Evolutionary conservation across 805 yeast species (phyloP).

Genomic region (Candida sanyiensis): DNA sequence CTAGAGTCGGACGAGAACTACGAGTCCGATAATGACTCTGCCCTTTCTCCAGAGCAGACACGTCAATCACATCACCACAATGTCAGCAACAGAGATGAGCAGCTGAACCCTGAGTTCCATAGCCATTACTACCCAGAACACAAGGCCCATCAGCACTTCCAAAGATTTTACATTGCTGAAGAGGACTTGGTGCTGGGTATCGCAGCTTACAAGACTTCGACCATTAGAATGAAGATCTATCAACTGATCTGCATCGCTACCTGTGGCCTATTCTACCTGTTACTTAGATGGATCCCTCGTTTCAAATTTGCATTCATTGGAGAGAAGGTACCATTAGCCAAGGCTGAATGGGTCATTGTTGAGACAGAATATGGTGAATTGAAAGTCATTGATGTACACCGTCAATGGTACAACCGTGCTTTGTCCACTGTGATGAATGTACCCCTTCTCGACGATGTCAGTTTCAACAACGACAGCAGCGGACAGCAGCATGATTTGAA

Average conservation of each 20-base stretch:
- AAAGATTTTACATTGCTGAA: slow-evolving; percentile 88
- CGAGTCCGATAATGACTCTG: slow-evolving; percentile 31
- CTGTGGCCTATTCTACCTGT: slow-evolving; percentile 65
- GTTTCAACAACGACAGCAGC: slow-evolving; percentile 12
- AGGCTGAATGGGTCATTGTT: slow-evolving; percentile 86
- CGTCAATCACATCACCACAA: slow-evolving; percentile 14
- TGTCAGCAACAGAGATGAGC: slow-evolving; percentile 13
- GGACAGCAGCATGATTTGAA: slow-evolving; percentile 17
- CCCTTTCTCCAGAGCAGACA: slow-evolving; percentile 23
- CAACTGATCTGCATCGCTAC: slow-evolving; percentile 51
- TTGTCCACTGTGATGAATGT: slow-evolving; percentile 59
- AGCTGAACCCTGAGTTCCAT: slow-evolving; percentile 31
- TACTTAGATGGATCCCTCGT: slow-evolving; percentile 83
- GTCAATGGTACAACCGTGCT: slow-evolving; percentile 62
- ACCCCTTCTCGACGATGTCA: slow-evolving; percentile 26
- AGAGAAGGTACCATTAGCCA: slow-evolving; percentile 58
- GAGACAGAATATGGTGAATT: slow-evolving; percentile 94
- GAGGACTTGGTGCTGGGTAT: slow-evolving; percentile 93
- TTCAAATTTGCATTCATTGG: slow-evolving; percentile 68
- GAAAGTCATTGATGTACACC: slow-evolving; percentile 47
- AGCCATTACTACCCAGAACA: slow-evolving; percentile 39
- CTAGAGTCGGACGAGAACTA: slow-evolving; percentile 24
- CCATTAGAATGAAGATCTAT: slow-evolving; percentile 41
- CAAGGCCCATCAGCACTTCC: slow-evolving; percentile 47
- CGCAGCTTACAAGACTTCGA: slow-evolving; percentile 73